phyloP scores from a whole-genome alignment of 371 early-diverging fungal species.

The Furculomyces boomerangus region DNA sequence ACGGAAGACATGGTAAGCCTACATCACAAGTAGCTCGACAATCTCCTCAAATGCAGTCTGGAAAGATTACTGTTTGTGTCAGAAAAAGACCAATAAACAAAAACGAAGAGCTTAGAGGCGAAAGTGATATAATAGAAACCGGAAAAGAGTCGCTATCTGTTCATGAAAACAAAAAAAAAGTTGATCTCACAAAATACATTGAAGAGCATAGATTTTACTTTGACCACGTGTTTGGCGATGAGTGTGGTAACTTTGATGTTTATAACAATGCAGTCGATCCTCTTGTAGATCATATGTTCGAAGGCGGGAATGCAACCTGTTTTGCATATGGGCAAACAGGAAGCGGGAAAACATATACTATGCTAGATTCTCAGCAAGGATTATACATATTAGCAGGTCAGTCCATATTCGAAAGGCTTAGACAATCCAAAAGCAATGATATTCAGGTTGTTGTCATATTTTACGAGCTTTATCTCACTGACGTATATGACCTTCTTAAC shows the following conservation, averaged over 20 bases:
- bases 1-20: slow-evolving; percentile 1
- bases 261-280: slow-evolving; percentile 82
- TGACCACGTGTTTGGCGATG: slow-evolving; percentile 88
- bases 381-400: slow-evolving; percentile 81
- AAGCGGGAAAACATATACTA: slow-evolving; percentile 97
- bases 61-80: slow-evolving; percentile 83
- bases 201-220: slow-evolving; percentile 90
- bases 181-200: slow-evolving; percentile 86
- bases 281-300: slow-evolving; percentile 83
- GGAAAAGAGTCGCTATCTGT: slow-evolving; percentile 53
- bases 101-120: slow-evolving; percentile 53
- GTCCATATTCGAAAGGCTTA: slow-evolving; percentile 68
- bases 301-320: slow-evolving; percentile 94
- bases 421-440: slow-evolving; percentile 44
- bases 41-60: slow-evolving; percentile 10
- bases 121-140: slow-evolving; percentile 63
- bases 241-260: slow-evolving; percentile 65
- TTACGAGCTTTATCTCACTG: slow-evolving; percentile 94
- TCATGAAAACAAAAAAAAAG: slow-evolving; percentile 67
- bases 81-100: slow-evolving; percentile 84
- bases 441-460: slow-evolving; percentile 73
- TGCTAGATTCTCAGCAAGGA: slow-evolving; percentile 68
- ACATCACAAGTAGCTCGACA: not conserved
- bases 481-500: slow-evolving; percentile 87
- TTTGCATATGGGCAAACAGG: slow-evolving; percentile 99